Conservation (phyloP, 441 rosid species). For the Pelargonium fulgidum region DNA sequence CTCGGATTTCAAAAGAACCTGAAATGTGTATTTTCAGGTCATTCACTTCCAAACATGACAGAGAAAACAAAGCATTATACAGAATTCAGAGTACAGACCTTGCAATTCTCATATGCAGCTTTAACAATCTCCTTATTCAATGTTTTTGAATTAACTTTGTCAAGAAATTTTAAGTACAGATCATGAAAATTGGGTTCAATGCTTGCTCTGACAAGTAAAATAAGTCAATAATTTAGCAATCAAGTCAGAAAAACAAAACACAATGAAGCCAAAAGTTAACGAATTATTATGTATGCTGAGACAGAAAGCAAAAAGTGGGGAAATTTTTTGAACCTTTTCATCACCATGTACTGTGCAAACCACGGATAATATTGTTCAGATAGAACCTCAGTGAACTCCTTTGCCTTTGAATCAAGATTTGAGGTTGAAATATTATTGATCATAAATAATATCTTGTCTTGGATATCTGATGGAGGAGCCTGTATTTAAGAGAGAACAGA, state of each 20-base stretch:
- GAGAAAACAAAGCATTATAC: neutral
- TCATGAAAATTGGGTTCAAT: constrained; percentile 99
- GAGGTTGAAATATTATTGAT: constrained; percentile 81
- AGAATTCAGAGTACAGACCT: constrained; percentile 39
- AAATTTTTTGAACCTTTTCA: constrained; percentile 66
- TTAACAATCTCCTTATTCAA: constrained; percentile 82
- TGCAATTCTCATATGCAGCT: constrained; percentile 97
- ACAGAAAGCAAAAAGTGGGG: neutral
- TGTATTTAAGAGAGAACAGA: constrained; percentile 29
- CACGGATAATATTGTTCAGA: constrained; percentile 84
- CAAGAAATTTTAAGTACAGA: constrained; percentile 89
- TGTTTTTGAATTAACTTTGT: constrained; percentile 78
- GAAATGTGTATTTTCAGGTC: constrained; percentile 20
- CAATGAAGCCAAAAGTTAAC: neutral
- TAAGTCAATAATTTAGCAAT: neutral
- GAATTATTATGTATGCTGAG: neutral
- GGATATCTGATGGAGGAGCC: constrained; percentile 82
- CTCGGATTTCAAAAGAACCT: constrained; percentile 98
- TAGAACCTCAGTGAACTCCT: constrained; percentile 76
- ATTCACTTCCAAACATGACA: neutral
- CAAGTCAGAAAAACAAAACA: neutral
- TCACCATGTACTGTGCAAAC: constrained; percentile 99
- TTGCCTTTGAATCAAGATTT: constrained; percentile 79
- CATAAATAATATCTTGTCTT: constrained; percentile 88
- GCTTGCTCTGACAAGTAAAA: constrained; percentile 68